phyloP scores from a whole-genome alignment of 2,329 filamentous ascomycete species.

The Penicillium sp. region DNA sequence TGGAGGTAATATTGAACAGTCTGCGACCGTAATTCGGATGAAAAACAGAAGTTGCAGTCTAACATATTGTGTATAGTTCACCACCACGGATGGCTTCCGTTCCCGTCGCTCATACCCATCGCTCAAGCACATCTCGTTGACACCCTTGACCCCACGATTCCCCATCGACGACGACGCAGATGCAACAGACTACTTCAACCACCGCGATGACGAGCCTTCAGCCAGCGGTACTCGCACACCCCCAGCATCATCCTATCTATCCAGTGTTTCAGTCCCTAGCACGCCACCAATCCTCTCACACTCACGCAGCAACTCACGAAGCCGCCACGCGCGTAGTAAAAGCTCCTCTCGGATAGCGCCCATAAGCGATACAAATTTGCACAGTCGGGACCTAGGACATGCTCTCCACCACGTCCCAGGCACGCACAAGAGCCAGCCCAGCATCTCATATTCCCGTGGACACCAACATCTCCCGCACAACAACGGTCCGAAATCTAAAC shows the following conservation, averaged over 20 bases:
- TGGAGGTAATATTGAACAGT: slow-evolving; percentile 25
- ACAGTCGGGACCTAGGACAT: slow-evolving; percentile 26
- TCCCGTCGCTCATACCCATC: slow-evolving; percentile 59
- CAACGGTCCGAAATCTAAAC: slow-evolving; percentile 4
- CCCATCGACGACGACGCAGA: slow-evolving; percentile 50
- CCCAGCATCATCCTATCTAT: slow-evolving; percentile 39
- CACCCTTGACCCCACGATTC: slow-evolving; percentile 57
- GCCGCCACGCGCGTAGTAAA: slow-evolving; percentile 35
- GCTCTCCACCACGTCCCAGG: slow-evolving; percentile 25
- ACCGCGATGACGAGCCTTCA: slow-evolving; percentile 17
- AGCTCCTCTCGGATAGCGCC: slow-evolving; percentile 33
- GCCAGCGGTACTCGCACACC: slow-evolving; percentile 35
- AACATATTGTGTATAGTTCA: slow-evolving; percentile 17
- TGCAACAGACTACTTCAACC: slow-evolving; percentile 35
- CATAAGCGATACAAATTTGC: slow-evolving; percentile 39
- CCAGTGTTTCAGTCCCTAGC: slow-evolving; percentile 43
- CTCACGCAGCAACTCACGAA: slow-evolving; percentile 42
- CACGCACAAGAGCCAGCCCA: slow-evolving; percentile 7
- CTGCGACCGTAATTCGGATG: neutral
- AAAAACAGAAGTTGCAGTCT: neutral
- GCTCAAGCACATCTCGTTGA: slow-evolving; percentile 60
- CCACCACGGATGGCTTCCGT: slow-evolving; percentile 32
- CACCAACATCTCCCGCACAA: slow-evolving; percentile 10
- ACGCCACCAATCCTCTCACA: slow-evolving; percentile 46
- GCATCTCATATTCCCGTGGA: neutral